Conservation (phyloP, 164 flowering plant species). For the Saururus chinensis region DNA sequence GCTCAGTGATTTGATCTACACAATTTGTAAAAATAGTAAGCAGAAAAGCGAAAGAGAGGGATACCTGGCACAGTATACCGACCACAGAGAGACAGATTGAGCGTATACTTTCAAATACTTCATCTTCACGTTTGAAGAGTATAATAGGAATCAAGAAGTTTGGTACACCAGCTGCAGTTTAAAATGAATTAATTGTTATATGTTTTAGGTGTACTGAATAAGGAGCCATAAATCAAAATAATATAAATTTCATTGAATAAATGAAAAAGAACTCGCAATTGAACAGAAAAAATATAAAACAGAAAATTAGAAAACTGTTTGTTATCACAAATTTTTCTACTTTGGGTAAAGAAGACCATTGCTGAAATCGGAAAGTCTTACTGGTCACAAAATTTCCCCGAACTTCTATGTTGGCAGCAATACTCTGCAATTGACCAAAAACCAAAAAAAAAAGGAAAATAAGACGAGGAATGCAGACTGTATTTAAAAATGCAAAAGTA, state of each 20-base stretch:
- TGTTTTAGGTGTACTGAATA: no score
- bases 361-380: conserved; percentile 9
- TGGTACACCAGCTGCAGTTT: conserved; percentile 23
- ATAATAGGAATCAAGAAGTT: conserved; percentile 29
- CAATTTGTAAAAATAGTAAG: not conserved
- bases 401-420: conserved; percentile 36
- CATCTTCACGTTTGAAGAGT: conserved; percentile 16
- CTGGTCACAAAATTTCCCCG: conserved; percentile 22
- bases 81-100: conserved; percentile 36
- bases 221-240: no score
- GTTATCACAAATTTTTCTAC: not conserved
- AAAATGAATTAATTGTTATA: not conserved
- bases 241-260: no score
- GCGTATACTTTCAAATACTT: conserved; percentile 23
- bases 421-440: conserved; percentile 17
- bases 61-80: conserved; percentile 42
- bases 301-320: no score
- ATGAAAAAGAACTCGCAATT: no score
- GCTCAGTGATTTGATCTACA: not conserved
- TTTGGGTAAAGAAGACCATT: not conserved
- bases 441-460: not conserved
- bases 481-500: not conserved
- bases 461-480: not conserved
- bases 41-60: not conserved
- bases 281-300: no score